Percentiles rank a stretch among this genome's conserved stretches.
Conservation (phyloP, 306 rosid genomes). For the Arachis stenosperma region DNA sequence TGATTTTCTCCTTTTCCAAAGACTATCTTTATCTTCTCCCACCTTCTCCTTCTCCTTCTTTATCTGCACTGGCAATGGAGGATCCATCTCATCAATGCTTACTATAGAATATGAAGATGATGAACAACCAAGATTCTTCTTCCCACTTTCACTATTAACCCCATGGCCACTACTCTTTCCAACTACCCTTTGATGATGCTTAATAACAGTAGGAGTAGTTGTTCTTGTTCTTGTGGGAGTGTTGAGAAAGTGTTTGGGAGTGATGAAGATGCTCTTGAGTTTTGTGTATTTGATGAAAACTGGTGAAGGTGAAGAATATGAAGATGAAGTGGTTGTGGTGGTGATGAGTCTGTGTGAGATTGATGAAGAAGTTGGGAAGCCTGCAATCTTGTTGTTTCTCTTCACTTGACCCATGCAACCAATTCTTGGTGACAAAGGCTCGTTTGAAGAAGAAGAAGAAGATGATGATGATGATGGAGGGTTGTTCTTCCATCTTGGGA, state of each 20-base stretch:
- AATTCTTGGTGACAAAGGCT: conserved; percentile 83
- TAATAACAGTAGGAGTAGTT: neutral
- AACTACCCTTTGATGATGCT: conserved; percentile 1
- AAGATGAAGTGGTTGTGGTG: conserved; percentile 23
- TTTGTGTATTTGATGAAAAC: conserved; percentile 62
- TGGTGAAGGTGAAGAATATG: conserved; percentile 31
- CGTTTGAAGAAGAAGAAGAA: conserved; percentile 39
- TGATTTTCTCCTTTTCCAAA: conserved; percentile 76
- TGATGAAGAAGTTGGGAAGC: conserved; percentile 49
- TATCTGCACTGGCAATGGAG: conserved; percentile 69
- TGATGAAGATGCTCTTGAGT: conserved; percentile 79
- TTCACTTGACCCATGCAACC: conserved; percentile 97
- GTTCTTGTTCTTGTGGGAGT: conserved; percentile 44
- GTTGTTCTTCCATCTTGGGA: conserved; percentile 43
- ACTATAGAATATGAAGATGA: neutral
- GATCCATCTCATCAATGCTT: conserved; percentile 67
- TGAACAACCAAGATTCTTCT: conserved; percentile 38
- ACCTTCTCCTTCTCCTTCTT: conserved; percentile 39
- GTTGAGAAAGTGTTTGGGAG: conserved; percentile 54
- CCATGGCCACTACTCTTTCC: neutral
- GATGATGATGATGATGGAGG: conserved; percentile 20
- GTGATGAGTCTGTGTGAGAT: conserved; percentile 37
- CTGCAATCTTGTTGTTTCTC: conserved; percentile 72
- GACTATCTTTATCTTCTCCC: conserved; percentile 42
- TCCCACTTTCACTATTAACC: conserved; percentile 4